phyloP scores from a whole-genome alignment of 768 basidiomycete species.

The Russula sp. region DNA sequence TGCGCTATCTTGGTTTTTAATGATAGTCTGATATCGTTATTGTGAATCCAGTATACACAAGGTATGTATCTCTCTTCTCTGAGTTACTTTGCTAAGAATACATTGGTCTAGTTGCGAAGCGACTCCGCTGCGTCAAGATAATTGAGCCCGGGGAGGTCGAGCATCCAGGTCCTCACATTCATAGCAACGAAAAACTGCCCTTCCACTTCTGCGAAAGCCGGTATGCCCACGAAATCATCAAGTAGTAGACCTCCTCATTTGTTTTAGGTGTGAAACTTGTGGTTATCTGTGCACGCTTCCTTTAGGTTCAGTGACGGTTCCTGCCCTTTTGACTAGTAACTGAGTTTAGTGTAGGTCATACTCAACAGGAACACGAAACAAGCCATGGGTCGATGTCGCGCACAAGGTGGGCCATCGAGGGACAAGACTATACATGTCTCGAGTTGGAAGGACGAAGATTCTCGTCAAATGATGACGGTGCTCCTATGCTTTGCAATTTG shows the following conservation, averaged over 20 bases:
- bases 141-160: constrained; percentile 37
- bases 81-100: background rate
- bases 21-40: background rate
- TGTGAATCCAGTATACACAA: constrained; percentile 41
- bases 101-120: constrained; percentile 37
- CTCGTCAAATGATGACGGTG: constrained; percentile 46
- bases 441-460: constrained; percentile 53
- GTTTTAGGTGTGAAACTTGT: constrained; percentile 45
- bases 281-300: constrained; percentile 54
- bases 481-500: constrained; percentile 58
- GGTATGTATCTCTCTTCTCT: constrained; percentile 27
- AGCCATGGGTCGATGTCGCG: constrained; percentile 56
- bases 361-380: constrained; percentile 56
- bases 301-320: constrained; percentile 32
- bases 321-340: background rate
- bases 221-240: constrained; percentile 25
- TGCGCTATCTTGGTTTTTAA: constrained; percentile 21
- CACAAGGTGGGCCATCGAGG: constrained; percentile 51
- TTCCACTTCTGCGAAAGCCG: constrained; percentile 51
- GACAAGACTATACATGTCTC: constrained; percentile 40
- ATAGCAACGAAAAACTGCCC: constrained; percentile 36
- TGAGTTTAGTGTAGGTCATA: constrained; percentile 37
- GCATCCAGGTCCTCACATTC: constrained; percentile 45
- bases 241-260: background rate
- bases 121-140: constrained; percentile 41